Base-by-base conservation (phyloP, 2,329 filamentous ascomycete species). In the Apiospora saccharicola region DNA sequence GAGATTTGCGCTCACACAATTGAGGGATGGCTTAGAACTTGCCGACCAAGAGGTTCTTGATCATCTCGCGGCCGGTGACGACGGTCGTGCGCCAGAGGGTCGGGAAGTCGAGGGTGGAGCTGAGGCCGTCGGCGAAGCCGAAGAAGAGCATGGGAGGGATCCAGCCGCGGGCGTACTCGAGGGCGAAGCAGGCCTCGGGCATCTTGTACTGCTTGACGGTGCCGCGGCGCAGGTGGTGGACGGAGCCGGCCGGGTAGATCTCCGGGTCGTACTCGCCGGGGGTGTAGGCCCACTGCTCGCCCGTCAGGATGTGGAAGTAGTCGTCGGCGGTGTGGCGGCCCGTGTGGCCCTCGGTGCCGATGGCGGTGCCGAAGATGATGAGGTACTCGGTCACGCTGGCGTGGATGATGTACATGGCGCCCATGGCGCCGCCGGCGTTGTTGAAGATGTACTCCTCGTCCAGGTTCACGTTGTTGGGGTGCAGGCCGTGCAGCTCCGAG, bases 141-240 rank as follows among this genome's bases (percentile, higher is more conserved):
- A 97, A 97, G 82, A 93, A 93, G 70, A 98, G 86, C 95, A 98
- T 97, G 72, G 93, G 93, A 67, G 95, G 95, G 82, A 98, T 97
- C 94, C 94, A 97, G 75, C 95, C 94, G 76, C 92, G 87, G 67
- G 93, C 93, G 82, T 95, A 94, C 87, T 96, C 94, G 77, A 96
- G 87, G 70, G 94, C 94, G 83, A 94, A 95, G 86, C 92, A 95
- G 73, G 85, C 86, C 72, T 89, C 88, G 74, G 92, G 90, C 92
- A 95, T 94, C 84, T 89, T 91, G 85, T 96, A 96, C 88, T 96
- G 94, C 88, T 94, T 94, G 73, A 92, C 92, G 72, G 86, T 84
- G 76, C 93, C 93, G 74, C 93, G 89, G 75, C 78, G 86, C 77
- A 96, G 86, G 86, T 94, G 91, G 85, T 96, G 92, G 75, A 94